Percentiles rank a stretch among this genome's conserved stretches.
Evolutionary conservation across 1,139 yeast species (phyloP).

Genomic region (Geotrichum bryndzae): DNA sequence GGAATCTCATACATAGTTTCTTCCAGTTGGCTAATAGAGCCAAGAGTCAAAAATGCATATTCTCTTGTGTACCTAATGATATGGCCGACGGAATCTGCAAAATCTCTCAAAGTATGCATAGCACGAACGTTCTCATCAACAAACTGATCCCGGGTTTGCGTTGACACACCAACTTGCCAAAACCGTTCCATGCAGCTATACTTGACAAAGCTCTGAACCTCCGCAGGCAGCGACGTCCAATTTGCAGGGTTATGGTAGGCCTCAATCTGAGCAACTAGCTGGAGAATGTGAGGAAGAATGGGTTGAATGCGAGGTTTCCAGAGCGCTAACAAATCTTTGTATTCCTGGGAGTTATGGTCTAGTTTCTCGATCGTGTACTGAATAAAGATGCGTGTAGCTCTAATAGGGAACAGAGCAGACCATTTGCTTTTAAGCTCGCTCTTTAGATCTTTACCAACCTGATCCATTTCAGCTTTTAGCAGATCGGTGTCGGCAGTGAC

Average conservation of each 20-base stretch:
- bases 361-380: constrained; percentile 93
- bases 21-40: constrained; percentile 85
- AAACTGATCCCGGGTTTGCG: constrained; percentile 89
- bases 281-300: constrained; percentile 82
- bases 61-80: constrained; percentile 92
- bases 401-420: constrained; percentile 89
- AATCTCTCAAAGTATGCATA: constrained; percentile 85
- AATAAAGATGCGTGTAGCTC: constrained; percentile 90
- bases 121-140: constrained; percentile 93
- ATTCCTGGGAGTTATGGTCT: constrained; percentile 70
- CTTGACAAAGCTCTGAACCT: constrained; percentile 83
- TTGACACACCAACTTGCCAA: constrained; percentile 98
- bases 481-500: constrained; percentile 73
- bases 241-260: constrained; percentile 91
- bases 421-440: constrained; percentile 79
- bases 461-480: constrained; percentile 79
- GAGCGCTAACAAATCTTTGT: constrained; percentile 58
- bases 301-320: constrained; percentile 96
- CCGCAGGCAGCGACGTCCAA: constrained; percentile 81
- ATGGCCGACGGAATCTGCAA: constrained; percentile 98
- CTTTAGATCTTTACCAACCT: constrained; percentile 72
- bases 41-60: constrained; percentile 84
- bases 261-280: constrained; percentile 81
- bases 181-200: constrained; percentile 88
- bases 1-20: constrained; percentile 86